Evolutionary conservation across 1,139 yeast species (phyloP).

Genomic region (Lodderomyces beijingensis): DNA sequence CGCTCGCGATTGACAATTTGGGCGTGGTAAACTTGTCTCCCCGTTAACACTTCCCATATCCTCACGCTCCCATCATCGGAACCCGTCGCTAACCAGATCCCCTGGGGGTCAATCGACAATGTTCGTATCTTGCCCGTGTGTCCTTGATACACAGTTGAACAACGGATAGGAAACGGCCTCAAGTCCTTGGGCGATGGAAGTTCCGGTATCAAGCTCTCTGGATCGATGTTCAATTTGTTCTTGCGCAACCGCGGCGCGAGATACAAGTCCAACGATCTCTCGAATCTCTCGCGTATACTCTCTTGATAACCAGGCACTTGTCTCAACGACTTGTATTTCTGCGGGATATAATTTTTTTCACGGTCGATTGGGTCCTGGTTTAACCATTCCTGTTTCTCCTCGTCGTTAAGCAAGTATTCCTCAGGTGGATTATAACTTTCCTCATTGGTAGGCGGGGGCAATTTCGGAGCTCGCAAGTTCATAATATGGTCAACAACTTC

Average conservation of each 20-base stretch:
- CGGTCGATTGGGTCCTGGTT: constrained; percentile 73
- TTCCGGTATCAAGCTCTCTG: constrained; percentile 93
- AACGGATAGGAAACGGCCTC: constrained; percentile 95
- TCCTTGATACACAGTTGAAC: constrained; percentile 80
- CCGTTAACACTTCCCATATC: constrained; percentile 93
- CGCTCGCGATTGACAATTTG: constrained; percentile 47
- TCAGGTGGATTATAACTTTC: constrained; percentile 97
- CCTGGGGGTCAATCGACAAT: constrained; percentile 80
- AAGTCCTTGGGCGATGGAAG: constrained; percentile 95
- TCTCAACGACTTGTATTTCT: constrained; percentile 75
- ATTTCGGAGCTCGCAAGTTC: constrained; percentile 92
- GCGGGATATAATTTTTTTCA: constrained; percentile 75
- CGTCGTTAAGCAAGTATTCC: constrained; percentile 78
- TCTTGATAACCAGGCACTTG: constrained; percentile 93
- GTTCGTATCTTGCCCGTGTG: constrained; percentile 82
- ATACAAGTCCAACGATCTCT: constrained; percentile 88
- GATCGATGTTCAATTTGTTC: constrained; percentile 88
- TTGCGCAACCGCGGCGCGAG: constrained; percentile 95
- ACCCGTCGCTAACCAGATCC: constrained; percentile 95
- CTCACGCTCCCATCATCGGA: constrained; percentile 96
- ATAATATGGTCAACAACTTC: constrained; percentile 67
- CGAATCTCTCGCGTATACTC: constrained; percentile 83
- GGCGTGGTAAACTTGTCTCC: constrained; percentile 80
- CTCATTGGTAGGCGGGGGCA: constrained; percentile 94
- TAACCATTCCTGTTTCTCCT: constrained; percentile 73